Conservation (phyloP, 2,329 filamentous ascomycete genomes). For the Diaporthe citri region DNA sequence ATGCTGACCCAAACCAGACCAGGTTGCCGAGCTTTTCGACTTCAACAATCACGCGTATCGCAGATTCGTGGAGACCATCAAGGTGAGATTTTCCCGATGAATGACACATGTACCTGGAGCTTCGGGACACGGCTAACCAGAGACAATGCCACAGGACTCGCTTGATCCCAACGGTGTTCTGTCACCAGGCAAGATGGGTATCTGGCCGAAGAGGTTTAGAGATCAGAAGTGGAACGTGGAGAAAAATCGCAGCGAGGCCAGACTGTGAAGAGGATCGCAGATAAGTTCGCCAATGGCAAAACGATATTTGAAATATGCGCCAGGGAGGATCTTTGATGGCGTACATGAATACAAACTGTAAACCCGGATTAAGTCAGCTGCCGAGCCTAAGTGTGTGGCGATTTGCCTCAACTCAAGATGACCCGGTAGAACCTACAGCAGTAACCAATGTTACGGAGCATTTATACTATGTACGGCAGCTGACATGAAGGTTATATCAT, state of each 20-base stretch:
- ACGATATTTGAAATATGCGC: too few species aligned
- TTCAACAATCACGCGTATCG: slow-evolving; percentile 55
- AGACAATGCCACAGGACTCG: slow-evolving; percentile 46
- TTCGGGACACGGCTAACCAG: background rate
- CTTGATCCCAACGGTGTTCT: slow-evolving; percentile 54
- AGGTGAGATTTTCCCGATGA: slow-evolving; percentile 45
- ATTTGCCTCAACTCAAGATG: background rate
- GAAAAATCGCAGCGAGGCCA: background rate
- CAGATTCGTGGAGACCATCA: slow-evolving; percentile 54
- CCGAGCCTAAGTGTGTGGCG: background rate
- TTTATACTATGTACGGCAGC: background rate
- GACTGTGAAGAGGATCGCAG: background rate
- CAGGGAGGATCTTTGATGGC: too few species aligned
- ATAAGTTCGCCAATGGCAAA: rapidly evolving
- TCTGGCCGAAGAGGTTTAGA: slow-evolving; percentile 46
- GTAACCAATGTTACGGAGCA: too few species aligned
- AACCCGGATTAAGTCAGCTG: background rate
- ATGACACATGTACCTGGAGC: rapidly evolving
- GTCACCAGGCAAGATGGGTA: slow-evolving; percentile 54
- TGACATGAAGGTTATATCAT: rapidly evolving
- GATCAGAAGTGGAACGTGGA: slow-evolving; percentile 3
- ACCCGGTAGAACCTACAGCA: background rate
- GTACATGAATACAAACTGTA: background rate
- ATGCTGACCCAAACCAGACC: slow-evolving; percentile 45
- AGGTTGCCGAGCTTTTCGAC: slow-evolving; percentile 53